Percentiles rank a stretch among this genome's conserved stretches.
phyloP scores from a whole-genome alignment of 2,329 filamentous ascomycete species.

The Diaporthe citrichinensis region DNA sequence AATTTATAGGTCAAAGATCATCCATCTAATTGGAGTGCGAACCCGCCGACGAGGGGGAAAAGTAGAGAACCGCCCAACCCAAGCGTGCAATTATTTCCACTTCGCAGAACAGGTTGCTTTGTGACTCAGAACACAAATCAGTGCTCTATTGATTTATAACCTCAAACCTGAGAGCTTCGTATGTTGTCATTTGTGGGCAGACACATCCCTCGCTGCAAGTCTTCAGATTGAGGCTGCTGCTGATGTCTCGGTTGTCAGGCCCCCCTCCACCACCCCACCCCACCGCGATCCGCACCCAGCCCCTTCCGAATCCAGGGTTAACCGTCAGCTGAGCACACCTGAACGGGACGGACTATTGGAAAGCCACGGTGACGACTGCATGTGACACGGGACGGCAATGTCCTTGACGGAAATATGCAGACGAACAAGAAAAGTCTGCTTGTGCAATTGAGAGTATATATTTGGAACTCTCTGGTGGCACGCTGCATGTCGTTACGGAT shows the following conservation, averaged over 20 bases:
- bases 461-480: constrained; percentile 23
- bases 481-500: background rate
- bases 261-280: background rate
- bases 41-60: too few species aligned
- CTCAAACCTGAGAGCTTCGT: background rate
- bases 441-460: background rate
- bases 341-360: background rate
- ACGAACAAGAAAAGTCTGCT: background rate
- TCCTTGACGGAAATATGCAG: background rate
- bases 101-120: background rate
- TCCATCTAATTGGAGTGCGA: background rate
- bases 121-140: background rate
- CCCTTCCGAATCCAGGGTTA: background rate
- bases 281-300: background rate
- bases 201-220: background rate
- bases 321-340: background rate
- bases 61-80: background rate
- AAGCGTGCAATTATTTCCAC: background rate
- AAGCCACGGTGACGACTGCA: constrained; percentile 5
- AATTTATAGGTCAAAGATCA: background rate
- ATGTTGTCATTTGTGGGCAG: background rate
- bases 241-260: background rate
- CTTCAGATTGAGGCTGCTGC: background rate
- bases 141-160: background rate
- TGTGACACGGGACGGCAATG: background rate